Evolutionary conservation across 768 basidiomycete genomes (phyloP).

Genomic region (Sarcomyxa edulis): DNA sequence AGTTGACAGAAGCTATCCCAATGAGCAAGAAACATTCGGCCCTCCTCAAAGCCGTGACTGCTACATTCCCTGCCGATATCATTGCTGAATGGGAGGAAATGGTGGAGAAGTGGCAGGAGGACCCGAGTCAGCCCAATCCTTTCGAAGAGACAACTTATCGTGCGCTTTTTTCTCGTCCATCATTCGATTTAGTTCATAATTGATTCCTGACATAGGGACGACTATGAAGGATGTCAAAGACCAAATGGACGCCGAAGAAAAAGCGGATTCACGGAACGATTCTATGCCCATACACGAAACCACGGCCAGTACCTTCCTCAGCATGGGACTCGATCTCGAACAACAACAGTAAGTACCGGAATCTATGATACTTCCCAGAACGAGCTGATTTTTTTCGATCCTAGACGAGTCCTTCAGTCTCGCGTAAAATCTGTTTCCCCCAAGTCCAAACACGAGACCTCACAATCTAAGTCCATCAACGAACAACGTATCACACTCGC

Average conservation of each 20-base stretch:
- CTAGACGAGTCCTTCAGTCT: neutral
- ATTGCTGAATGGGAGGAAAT: constrained; percentile 4
- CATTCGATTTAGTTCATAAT: neutral
- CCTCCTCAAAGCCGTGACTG: neutral
- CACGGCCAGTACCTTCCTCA: constrained; percentile 3
- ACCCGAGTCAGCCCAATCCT: constrained; percentile 3
- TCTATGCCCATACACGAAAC: neutral
- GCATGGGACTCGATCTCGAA: constrained; percentile 7
- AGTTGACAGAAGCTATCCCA: neutral
- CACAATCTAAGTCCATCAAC: constrained; percentile 2
- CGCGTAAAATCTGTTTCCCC: no score
- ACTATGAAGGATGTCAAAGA: neutral
- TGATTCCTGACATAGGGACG: constrained; percentile 7
- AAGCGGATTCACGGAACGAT: neutral
- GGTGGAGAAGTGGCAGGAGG: constrained; percentile 3
- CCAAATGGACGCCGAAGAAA: constrained; percentile 1
- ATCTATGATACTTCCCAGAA: neutral
- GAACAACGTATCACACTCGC: constrained; percentile 4
- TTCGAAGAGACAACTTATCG: constrained; percentile 1
- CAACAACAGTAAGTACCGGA: constrained; percentile 9
- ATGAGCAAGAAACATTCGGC: neutral
- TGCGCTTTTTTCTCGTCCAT: neutral
- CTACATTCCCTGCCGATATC: neutral
- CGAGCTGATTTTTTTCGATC: neutral
- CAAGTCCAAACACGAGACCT: constrained; percentile 1